phyloP scores from a whole-genome alignment of 805 yeast species.

The Candida odintsovae region DNA sequence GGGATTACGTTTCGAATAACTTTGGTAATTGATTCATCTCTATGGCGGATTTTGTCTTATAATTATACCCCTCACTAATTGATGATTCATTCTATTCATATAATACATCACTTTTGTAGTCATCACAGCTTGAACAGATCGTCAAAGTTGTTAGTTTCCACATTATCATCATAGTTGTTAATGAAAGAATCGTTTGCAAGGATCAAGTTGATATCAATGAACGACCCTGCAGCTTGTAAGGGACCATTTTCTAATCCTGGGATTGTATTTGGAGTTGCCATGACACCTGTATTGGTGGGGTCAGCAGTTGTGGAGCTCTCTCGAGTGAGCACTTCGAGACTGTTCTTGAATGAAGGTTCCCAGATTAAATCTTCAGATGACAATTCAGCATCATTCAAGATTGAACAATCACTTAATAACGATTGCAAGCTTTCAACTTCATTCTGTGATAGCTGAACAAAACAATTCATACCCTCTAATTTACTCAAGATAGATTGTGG shows the following conservation, averaged over 20 bases:
- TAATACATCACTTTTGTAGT: not conserved
- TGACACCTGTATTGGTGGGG: not conserved
- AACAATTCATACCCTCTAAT: constrained; percentile 16
- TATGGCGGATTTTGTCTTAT: constrained; percentile 25
- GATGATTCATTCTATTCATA: not conserved
- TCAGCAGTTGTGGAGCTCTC: not conserved
- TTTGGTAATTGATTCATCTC: not conserved
- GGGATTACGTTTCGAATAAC: constrained; percentile 10
- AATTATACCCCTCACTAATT: constrained; percentile 40
- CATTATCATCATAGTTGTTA: not conserved
- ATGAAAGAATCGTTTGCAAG: not conserved
- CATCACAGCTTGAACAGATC: constrained; percentile 9
- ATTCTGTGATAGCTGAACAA: constrained; percentile 4
- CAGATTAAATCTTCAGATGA: constrained; percentile 15
- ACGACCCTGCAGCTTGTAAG: not conserved
- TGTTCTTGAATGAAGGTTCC: constrained; percentile 14
- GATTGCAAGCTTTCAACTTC: constrained; percentile 5
- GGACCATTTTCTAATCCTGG: not conserved
- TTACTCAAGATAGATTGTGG: constrained; percentile 13
- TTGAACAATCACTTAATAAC: constrained; percentile 1
- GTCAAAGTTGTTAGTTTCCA: not conserved
- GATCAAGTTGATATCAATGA: not conserved
- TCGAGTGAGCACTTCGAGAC: not conserved
- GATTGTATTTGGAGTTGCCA: not conserved
- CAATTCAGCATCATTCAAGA: constrained; percentile 12